Percentiles rank a stretch among this genome's conserved stretches.
These are phyloP conservation scores for Taphrina communis DNA, from an alignment of 1,139 yeast genomes.

Conservation along the genomic window DNA sequence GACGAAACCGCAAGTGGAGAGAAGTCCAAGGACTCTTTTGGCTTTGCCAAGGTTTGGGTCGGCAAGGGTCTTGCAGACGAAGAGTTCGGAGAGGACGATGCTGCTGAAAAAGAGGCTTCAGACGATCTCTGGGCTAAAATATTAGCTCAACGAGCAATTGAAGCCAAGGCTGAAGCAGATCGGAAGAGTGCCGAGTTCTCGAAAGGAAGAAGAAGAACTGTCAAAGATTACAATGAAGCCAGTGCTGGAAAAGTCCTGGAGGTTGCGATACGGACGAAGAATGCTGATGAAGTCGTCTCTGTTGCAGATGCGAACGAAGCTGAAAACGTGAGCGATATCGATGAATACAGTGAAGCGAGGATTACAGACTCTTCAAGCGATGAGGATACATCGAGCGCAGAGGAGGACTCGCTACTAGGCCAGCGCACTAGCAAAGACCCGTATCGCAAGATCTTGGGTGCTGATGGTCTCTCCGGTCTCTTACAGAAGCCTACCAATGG, in stretches of 20 bases:
- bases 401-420: background rate
- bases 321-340: conserved; percentile 1
- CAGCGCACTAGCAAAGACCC: background rate
- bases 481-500: background rate
- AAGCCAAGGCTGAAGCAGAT: conserved; percentile 36
- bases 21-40: conserved; percentile 49
- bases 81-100: conserved; percentile 35
- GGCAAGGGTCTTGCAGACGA: conserved; percentile 40
- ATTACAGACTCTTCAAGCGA: conserved; percentile 22
- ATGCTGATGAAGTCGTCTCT: conserved; percentile 1
- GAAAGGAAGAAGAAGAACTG: conserved; percentile 32
- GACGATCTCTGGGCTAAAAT: conserved; percentile 45
- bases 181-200: conserved; percentile 39
- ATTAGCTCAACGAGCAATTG: conserved; percentile 44
- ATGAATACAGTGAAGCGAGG: conserved; percentile 12
- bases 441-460: conserved; percentile 10
- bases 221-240: conserved; percentile 40
- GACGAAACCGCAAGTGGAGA: conserved; percentile 78
- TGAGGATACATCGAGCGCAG: background rate
- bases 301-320: conserved; percentile 1
- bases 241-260: conserved; percentile 19
- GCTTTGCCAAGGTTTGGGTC: conserved; percentile 46
- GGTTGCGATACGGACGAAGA: background rate
- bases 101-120: conserved; percentile 39
- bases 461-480: conserved; percentile 6